Evolutionary conservation across 2,329 filamentous ascomycete genomes (phyloP).

Genomic region (Didymella segeticola): DNA sequence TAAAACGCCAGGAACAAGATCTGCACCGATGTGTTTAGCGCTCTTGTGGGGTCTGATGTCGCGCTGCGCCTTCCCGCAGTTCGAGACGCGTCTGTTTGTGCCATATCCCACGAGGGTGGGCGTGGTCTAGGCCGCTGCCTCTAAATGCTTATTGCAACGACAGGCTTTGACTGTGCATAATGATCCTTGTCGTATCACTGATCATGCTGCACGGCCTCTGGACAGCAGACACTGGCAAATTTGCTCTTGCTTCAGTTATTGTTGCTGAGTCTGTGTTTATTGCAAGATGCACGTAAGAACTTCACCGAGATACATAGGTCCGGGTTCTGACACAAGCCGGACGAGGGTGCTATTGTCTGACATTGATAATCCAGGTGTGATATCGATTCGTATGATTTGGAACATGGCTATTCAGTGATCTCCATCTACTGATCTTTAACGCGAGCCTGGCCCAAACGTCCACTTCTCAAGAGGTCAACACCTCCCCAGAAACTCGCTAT

Average conservation of each 20-base stretch:
- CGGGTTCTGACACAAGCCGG: too few species aligned
- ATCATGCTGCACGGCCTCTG: background rate
- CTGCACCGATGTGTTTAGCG: conserved; percentile 16
- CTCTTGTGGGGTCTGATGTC: conserved; percentile 17
- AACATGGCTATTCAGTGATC: background rate
- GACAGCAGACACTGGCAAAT: background rate
- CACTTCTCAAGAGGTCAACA: background rate
- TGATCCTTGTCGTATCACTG: background rate
- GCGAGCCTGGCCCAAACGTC: background rate
- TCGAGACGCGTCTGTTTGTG: conserved; percentile 17
- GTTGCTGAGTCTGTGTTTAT: background rate
- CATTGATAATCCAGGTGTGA: background rate
- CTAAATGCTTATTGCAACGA: conserved; percentile 48
- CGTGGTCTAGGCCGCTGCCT: conserved; percentile 36
- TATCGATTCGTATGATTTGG: background rate
- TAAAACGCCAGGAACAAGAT: conserved; percentile 11
- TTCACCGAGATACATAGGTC: too few species aligned
- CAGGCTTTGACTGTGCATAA: conserved; percentile 16
- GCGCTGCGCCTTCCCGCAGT: conserved; percentile 18
- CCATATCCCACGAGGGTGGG: conserved; percentile 25
- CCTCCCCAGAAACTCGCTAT: background rate
- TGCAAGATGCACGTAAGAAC: background rate
- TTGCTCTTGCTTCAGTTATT: background rate
- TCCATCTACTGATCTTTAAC: background rate
- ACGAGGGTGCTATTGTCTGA: too few species aligned